A percentile compares a stretch with the other conserved stretches of the same genome.
phyloP scores from a whole-genome alignment of 805 yeast genomes.

The Kregervanrija fluxuum region DNA sequence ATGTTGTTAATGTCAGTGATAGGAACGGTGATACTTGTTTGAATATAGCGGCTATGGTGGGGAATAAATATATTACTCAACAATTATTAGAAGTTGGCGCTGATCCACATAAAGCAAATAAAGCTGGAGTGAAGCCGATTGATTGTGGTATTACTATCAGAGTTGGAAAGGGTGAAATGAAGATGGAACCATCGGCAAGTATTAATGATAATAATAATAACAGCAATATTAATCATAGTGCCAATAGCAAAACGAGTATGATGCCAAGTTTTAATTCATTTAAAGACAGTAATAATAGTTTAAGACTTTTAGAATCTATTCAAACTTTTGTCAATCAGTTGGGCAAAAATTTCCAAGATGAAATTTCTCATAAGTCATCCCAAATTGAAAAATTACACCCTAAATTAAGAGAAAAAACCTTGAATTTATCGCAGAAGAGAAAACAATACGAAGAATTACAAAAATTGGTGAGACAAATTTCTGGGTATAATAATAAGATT shows the following conservation, averaged over 20 bases:
- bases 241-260: background rate
- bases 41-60: constrained; percentile 86
- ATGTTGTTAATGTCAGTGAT: constrained; percentile 83
- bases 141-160: constrained; percentile 70
- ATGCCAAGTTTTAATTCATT: background rate
- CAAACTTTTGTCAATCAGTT: constrained; percentile 42
- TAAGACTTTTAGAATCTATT: constrained; percentile 44
- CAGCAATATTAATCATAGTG: background rate
- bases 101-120: constrained; percentile 68
- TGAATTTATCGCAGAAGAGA: constrained; percentile 40
- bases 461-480: constrained; percentile 33
- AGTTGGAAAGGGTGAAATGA: background rate
- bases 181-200: background rate
- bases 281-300: constrained; percentile 12
- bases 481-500: constrained; percentile 47
- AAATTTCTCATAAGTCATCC: constrained; percentile 44
- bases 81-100: constrained; percentile 86
- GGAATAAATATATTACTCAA: constrained; percentile 72
- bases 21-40: constrained; percentile 91
- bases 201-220: background rate
- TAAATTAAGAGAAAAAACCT: constrained; percentile 51
- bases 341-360: constrained; percentile 53
- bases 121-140: constrained; percentile 76
- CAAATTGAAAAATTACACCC: constrained; percentile 47
- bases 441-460: constrained; percentile 47